A percentile compares a stretch with the other conserved stretches of the same genome.
phyloP scores from a whole-genome alignment of 2,329 filamentous ascomycete species.

The Colletotrichum sp. region DNA sequence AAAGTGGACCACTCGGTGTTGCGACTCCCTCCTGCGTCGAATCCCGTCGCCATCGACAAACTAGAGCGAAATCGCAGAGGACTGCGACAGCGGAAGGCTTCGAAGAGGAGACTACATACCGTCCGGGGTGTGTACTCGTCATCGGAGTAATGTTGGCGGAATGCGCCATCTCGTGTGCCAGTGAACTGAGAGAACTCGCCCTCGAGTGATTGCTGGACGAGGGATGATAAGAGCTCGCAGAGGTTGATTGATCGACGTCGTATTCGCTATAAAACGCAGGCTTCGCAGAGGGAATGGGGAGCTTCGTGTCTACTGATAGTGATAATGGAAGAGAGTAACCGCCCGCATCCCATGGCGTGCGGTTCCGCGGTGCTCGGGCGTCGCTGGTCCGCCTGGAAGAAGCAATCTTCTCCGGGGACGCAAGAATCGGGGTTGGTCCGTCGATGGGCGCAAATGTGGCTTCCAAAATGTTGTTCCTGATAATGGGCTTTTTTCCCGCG shows the following conservation, averaged over 20 bases:
- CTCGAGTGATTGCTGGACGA: slow-evolving; percentile 30
- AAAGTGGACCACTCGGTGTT: background rate
- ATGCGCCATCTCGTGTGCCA: slow-evolving; percentile 24
- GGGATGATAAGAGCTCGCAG: slow-evolving; percentile 27
- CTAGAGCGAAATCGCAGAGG: background rate
- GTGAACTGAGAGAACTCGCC: slow-evolving; percentile 35
- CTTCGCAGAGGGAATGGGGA: slow-evolving; percentile 22
- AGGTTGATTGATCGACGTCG: slow-evolving; percentile 22
- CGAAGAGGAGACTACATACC: slow-evolving; percentile 23
- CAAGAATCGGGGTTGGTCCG: background rate
- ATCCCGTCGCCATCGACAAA: background rate
- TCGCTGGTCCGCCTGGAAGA: slow-evolving; percentile 21
- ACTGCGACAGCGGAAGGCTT: background rate
- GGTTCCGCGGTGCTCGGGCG: slow-evolving; percentile 27
- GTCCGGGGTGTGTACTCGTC: slow-evolving; percentile 25
- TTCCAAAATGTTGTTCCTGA: slow-evolving; percentile 13
- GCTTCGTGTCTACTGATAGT: slow-evolving; percentile 42
- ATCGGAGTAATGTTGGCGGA: slow-evolving; percentile 25
- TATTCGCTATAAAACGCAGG: slow-evolving; percentile 25
- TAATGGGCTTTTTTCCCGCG: slow-evolving; percentile 21
- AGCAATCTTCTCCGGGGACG: slow-evolving; percentile 18
- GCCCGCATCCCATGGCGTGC: slow-evolving; percentile 57
- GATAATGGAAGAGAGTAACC: slow-evolving; percentile 52
- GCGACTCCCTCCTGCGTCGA: background rate
- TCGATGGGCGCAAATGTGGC: slow-evolving; percentile 8